phyloP scores from a whole-genome alignment of 1,284 basidiomycete genomes.

The Austroboletus sp. region DNA sequence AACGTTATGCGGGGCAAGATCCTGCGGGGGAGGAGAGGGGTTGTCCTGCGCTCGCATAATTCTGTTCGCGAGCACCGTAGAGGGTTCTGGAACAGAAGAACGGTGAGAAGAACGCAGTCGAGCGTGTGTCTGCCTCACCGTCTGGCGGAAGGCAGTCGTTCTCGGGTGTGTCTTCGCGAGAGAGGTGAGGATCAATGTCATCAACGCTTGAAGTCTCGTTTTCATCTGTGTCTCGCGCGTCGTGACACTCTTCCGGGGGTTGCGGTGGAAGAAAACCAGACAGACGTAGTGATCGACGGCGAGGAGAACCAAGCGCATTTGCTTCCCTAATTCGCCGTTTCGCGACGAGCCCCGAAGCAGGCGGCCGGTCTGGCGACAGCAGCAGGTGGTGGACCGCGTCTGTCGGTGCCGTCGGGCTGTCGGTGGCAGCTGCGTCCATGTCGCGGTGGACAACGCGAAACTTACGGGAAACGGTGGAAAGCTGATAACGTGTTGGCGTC shows the following conservation, averaged over 20 bases:
- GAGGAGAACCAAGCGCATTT: slow-evolving; percentile 28
- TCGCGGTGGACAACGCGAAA: slow-evolving; percentile 1
- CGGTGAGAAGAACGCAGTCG: slow-evolving; percentile 6
- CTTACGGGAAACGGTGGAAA: not conserved
- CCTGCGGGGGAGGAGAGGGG: slow-evolving; percentile 64
- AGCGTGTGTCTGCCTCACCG: slow-evolving; percentile 34
- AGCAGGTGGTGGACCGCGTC: slow-evolving; percentile 31
- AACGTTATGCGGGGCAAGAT: slow-evolving; percentile 23
- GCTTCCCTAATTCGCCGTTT: slow-evolving; percentile 29
- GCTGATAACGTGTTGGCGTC: not conserved
- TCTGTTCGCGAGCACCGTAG: slow-evolving; percentile 55
- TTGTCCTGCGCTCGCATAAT: slow-evolving; percentile 65
- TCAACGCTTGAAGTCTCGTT: slow-evolving; percentile 29
- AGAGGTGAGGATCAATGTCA: slow-evolving; percentile 29
- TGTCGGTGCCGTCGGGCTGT: slow-evolving; percentile 8
- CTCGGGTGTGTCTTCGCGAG: slow-evolving; percentile 43
- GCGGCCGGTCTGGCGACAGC: slow-evolving; percentile 51
- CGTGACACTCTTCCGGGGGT: slow-evolving; percentile 15
- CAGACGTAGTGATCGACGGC: slow-evolving; percentile 49
- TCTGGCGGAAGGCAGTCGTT: slow-evolving; percentile 36
- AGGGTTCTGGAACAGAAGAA: slow-evolving; percentile 45
- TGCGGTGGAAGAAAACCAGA: slow-evolving; percentile 35
- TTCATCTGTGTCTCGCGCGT: slow-evolving; percentile 11
- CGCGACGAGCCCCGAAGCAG: slow-evolving; percentile 30
- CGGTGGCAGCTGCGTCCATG: slow-evolving; percentile 22